Conservation (phyloP, 495 filamentous ascomycete genomes). For the Stereocaulon alpinum region DNA sequence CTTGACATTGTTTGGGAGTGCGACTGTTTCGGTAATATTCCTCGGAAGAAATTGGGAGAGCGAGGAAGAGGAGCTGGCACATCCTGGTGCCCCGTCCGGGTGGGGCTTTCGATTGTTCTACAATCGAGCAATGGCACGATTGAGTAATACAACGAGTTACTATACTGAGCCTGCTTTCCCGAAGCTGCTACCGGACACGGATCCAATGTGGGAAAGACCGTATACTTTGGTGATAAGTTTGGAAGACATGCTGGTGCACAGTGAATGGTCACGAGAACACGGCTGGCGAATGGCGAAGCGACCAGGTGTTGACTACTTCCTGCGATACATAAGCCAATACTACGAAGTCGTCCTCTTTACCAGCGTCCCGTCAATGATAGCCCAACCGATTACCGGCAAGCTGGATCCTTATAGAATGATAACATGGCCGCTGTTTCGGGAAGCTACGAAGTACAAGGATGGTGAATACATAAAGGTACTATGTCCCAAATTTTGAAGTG, state of each 20-base stretch:
- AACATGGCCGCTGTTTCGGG: conserved; percentile 88
- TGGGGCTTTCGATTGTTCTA: conserved; percentile 69
- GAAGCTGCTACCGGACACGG: conserved; percentile 82
- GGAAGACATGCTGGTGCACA: conserved; percentile 89
- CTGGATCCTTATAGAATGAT: conserved; percentile 94
- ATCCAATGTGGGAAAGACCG: conserved; percentile 70
- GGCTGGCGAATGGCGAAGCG: conserved; percentile 95
- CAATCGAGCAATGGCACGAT: conserved; percentile 63
- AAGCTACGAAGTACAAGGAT: conserved; percentile 89
- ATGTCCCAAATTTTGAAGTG: not conserved
- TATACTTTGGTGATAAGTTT: conserved; percentile 87
- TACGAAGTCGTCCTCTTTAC: conserved; percentile 97
- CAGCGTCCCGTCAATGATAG: conserved; percentile 66
- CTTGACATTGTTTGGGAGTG: conserved; percentile 37
- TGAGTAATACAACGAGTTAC: conserved; percentile 66
- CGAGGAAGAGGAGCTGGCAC: conserved; percentile 52
- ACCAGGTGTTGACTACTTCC: conserved; percentile 92
- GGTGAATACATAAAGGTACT: conserved; percentile 93
- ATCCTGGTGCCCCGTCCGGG: conserved; percentile 61
- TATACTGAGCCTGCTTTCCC: conserved; percentile 95
- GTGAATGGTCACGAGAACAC: conserved; percentile 84
- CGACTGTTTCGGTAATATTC: conserved; percentile 50
- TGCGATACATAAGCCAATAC: conserved; percentile 91
- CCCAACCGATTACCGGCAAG: conserved; percentile 80
- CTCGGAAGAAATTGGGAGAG: conserved; percentile 79